These are phyloP conservation scores for Isochrysis galbana DNA, from an alignment of 78 protist genomes.

Conservation along the genomic window DNA sequence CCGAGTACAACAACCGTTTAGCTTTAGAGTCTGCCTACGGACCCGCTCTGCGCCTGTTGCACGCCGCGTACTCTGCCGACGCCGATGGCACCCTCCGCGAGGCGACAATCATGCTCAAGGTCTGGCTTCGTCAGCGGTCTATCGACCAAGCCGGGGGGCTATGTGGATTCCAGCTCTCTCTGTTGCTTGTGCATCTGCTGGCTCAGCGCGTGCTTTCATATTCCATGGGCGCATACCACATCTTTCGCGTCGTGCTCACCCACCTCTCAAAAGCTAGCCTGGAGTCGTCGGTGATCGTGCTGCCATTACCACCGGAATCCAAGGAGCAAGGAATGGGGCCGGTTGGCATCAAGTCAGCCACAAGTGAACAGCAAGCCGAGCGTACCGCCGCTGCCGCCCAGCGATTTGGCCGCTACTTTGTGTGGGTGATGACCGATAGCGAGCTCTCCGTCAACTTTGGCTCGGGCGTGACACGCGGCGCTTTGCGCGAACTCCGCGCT, in stretches of 20 bases:
- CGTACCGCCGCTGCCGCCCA: neutral
- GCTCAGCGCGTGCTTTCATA: neutral
- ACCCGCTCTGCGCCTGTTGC: neutral
- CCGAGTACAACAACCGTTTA: neutral
- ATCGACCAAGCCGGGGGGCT: neutral
- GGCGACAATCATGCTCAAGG: slow-evolving; percentile 22
- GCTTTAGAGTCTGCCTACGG: neutral
- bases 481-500: neutral
- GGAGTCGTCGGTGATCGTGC: neutral
- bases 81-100: slow-evolving; percentile 28
- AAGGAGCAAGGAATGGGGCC: neutral
- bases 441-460: neutral
- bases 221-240: slow-evolving; percentile 18
- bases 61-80: neutral
- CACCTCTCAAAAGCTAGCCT: neutral
- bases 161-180: neutral
- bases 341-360: too few species aligned
- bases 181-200: slow-evolving; percentile 18
- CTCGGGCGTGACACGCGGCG: neutral
- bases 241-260: neutral
- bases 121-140: slow-evolving; percentile 33
- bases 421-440: neutral
- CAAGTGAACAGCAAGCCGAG: too few species aligned
- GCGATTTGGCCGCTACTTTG: neutral
- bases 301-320: neutral